Evolutionary conservation across 1,139 yeast genomes (phyloP).

Genomic region (Geotrichum armillariae): DNA sequence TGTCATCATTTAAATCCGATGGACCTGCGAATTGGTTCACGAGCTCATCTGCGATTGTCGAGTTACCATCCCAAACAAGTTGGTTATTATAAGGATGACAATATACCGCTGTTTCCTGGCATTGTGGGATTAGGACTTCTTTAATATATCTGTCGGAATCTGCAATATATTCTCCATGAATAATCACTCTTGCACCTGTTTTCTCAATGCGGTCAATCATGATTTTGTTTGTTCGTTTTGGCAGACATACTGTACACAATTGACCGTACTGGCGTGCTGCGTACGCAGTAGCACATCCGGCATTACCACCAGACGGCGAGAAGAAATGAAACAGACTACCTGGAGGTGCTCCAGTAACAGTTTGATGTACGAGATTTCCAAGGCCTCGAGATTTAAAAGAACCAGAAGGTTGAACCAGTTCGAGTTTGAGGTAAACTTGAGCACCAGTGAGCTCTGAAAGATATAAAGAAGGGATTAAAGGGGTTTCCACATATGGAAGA

Average conservation of each 20-base stretch:
- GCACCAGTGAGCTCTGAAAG: constrained; percentile 35
- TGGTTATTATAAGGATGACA: constrained; percentile 72
- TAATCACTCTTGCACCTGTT: constrained; percentile 57
- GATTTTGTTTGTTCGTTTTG: constrained; percentile 46
- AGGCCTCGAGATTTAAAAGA: constrained; percentile 58
- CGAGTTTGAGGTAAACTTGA: constrained; percentile 58
- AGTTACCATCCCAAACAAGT: constrained; percentile 70
- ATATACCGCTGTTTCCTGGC: constrained; percentile 44
- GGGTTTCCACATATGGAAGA: constrained; percentile 37
- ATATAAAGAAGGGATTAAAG: constrained; percentile 35
- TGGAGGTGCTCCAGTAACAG: constrained; percentile 25
- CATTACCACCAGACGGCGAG: constrained; percentile 79
- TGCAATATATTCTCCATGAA: constrained; percentile 59
- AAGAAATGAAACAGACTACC: constrained; percentile 48
- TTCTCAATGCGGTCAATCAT: constrained; percentile 47
- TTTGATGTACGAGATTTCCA: constrained; percentile 38
- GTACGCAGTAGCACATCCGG: constrained; percentile 73
- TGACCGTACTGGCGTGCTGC: constrained; percentile 46
- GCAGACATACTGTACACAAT: constrained; percentile 67
- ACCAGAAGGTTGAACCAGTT: constrained; percentile 67
- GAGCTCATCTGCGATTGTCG: constrained; percentile 59
- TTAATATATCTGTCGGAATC: constrained; percentile 60
- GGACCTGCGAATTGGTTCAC: constrained; percentile 42
- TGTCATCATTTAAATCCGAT: not conserved
- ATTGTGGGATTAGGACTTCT: constrained; percentile 38